Base-by-base conservation (phyloP, 352 stramenopile species). In the Globisporangium acanthophoron region DNA sequence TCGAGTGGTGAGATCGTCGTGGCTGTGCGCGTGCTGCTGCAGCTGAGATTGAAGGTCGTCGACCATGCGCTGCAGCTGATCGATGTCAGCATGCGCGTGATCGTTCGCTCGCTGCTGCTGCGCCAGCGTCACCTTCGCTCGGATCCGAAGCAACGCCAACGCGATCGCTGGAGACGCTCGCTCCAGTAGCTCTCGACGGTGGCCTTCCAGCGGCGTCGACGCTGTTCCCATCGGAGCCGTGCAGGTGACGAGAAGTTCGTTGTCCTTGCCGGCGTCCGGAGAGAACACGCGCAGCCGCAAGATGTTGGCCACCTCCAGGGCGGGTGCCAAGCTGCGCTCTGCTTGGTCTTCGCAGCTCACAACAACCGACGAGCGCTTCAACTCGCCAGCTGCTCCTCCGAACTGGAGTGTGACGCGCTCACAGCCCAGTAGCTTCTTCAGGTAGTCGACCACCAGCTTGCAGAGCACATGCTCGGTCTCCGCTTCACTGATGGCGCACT, bases 281-380 rank as follows among this genome's bases (percentile, higher is more conserved):
- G 61, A 40, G 41, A 59, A 60, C 12, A 67, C 44, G 8, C 41
- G 55, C 15, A 67, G n/a, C 6, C 35, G 49, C 56, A 67, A 5
- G 18, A 64, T 18, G n/a, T 59, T 67, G 56, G 58, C 48, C 48
- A 67, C 53, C 27, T 59, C 51, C 1, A 67, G 48, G 5, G 37
- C 40, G 9, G 54, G 27, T 3, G 33, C 21, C 20, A 24, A 21
- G 3, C 40, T 7, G 33, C 16, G 37, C 37, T 16, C 12, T 13
- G 27, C 11, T 31, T 41, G 21, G n/a, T 24, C 24, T 0, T 49
- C 31, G 49, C 2, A 27, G 29, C 40, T 13, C 16, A 15, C 11
- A 11, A 3, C 24, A 21, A 12, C 5, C 24, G 40, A 4, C 3
- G 9, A 18, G 1, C 24, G 21, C 11, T 41, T 21, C 7, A 11